Percentiles rank a stretch among this genome's conserved stretches.
Evolutionary conservation across 352 stramenopile species (phyloP).

Genomic region (Pythium dissimile): DNA sequence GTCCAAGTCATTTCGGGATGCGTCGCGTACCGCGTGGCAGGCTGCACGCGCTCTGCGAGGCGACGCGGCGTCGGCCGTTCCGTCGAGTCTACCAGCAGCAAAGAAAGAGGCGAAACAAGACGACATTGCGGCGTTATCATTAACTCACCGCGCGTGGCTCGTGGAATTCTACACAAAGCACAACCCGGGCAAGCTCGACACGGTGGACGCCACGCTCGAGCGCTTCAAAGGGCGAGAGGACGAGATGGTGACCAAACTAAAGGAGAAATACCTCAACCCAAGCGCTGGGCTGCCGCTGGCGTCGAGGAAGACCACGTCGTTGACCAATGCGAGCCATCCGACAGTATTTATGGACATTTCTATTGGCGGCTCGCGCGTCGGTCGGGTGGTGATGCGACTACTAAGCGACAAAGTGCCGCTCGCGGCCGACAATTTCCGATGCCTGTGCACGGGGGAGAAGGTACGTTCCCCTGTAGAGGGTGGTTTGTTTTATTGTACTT

Average conservation of each 20-base stretch:
- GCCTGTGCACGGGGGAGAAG: slow-evolving; percentile 75
- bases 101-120: background rate
- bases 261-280: slow-evolving; percentile 51
- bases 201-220: slow-evolving; percentile 54
- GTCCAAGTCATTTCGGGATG: slow-evolving; percentile 30
- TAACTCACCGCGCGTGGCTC: slow-evolving; percentile 39
- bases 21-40: slow-evolving; percentile 25
- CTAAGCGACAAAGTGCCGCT: slow-evolving; percentile 92
- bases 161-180: slow-evolving; percentile 66
- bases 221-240: slow-evolving; percentile 56
- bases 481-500: slow-evolving; percentile 7
- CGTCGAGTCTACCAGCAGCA: no score
- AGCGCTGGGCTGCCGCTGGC: slow-evolving; percentile 28
- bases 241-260: slow-evolving; percentile 64
- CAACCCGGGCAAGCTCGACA: slow-evolving; percentile 52
- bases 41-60: slow-evolving; percentile 25
- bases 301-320: slow-evolving; percentile 40
- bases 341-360: slow-evolving; percentile 96
- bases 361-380: slow-evolving; percentile 73
- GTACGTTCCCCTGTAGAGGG: no score
- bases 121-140: slow-evolving; percentile 1
- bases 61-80: background rate
- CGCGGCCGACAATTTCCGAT: slow-evolving; percentile 95
- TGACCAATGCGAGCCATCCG: slow-evolving; percentile 62
- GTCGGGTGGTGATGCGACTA: slow-evolving; percentile 93